Conservation (phyloP, 169 alveolate species). For the Plasmodium adleri region DNA sequence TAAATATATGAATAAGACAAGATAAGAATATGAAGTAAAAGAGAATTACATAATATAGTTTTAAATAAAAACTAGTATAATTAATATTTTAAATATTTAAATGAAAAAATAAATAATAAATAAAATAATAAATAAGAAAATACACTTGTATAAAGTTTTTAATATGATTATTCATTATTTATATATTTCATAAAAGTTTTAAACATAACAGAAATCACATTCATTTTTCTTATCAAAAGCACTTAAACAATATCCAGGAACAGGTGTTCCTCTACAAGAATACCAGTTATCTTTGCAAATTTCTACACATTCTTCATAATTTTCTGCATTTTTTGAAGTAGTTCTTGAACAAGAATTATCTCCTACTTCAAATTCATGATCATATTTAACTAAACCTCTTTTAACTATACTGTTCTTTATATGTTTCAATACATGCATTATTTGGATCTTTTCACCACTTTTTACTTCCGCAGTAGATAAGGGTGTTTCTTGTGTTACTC, state of each 20-base stretch:
- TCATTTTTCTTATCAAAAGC: neutral
- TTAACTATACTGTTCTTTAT: conserved; percentile 12
- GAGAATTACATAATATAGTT: too few species aligned
- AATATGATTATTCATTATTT: neutral
- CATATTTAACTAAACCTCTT: conserved; percentile 52
- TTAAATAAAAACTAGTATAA: too few species aligned
- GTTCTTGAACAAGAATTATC: conserved; percentile 32
- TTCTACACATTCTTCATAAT: conserved; percentile 8
- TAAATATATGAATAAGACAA: too few species aligned
- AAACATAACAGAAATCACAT: conserved; percentile 47
- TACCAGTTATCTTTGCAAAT: conserved; percentile 52
- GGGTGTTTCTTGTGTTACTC: neutral
- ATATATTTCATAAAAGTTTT: neutral
- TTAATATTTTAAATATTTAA: too few species aligned
- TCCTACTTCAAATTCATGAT: conserved; percentile 3
- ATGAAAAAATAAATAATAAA: too few species aligned
- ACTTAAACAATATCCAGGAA: too few species aligned
- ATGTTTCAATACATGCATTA: conserved; percentile 25
- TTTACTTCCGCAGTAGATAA: neutral
- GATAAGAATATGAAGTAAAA: too few species aligned
- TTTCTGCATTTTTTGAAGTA: conserved; percentile 12
- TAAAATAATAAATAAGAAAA: too few species aligned
- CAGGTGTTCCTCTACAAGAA: conserved; percentile 1
- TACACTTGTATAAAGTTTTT: too few species aligned
- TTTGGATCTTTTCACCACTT: conserved; percentile 13